phyloP scores from a whole-genome alignment of 306 rosid species.

The Vigna mungo region DNA sequence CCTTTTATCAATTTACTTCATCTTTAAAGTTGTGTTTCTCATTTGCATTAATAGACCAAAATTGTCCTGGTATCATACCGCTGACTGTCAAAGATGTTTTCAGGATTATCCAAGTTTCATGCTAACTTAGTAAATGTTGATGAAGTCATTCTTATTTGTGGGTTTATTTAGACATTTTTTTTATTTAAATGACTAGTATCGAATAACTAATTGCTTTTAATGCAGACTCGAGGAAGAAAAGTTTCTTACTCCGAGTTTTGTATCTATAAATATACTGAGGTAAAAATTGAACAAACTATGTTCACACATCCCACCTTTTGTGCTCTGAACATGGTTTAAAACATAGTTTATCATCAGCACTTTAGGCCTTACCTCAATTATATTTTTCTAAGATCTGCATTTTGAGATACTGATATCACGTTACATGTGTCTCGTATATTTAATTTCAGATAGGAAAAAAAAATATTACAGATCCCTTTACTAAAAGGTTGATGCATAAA shows the following conservation, averaged over 20 bases:
- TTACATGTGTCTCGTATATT: conserved; percentile 10
- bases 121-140: conserved; percentile 27
- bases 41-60: too few species aligned
- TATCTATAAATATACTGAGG: conserved; percentile 99
- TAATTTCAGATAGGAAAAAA: too few species aligned
- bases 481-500: too few species aligned
- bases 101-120: conserved; percentile 83
- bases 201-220: conserved; percentile 42
- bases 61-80: conserved; percentile 90
- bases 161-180: conserved; percentile 5
- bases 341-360: conserved; percentile 1
- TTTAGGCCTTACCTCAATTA: conserved; percentile 34
- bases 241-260: conserved; percentile 90
- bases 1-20: conserved; percentile 14
- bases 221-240: conserved; percentile 98
- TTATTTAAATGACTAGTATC: conserved; percentile 8
- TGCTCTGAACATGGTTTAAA: conserved; percentile 35
- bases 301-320: not conserved
- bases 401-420: not conserved
- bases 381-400: conserved; percentile 22
- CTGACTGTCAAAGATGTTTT: conserved; percentile 97
- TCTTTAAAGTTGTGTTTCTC: conserved; percentile 30
- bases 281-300: conserved; percentile 44
- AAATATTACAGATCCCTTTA: too few species aligned
- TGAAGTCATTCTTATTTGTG: conserved; percentile 12